Evolutionary conservation across 1,284 basidiomycete genomes (phyloP).

Genomic region (Ceratobasidium sp.): DNA sequence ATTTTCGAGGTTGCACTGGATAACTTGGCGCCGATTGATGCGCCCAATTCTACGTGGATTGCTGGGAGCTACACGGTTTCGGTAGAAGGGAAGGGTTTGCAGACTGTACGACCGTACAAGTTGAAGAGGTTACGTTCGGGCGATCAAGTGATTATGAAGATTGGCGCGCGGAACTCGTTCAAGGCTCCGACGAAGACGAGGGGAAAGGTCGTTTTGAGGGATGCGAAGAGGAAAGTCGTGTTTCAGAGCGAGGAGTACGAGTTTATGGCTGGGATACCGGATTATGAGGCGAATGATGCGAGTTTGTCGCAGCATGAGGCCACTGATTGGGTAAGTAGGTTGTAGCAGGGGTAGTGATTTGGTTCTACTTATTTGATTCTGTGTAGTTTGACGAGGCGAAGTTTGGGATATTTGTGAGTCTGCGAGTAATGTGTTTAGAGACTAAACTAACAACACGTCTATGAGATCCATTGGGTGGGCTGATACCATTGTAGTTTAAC

Average conservation of each 20-base stretch:
- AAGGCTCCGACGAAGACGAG: constrained; percentile 28
- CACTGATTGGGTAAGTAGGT: constrained; percentile 64
- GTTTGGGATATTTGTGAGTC: constrained; percentile 67
- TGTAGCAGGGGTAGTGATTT: too few relatives aligned
- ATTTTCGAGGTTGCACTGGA: constrained; percentile 37
- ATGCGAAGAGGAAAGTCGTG: not conserved
- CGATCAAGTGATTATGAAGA: constrained; percentile 5
- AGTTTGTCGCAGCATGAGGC: constrained; percentile 64
- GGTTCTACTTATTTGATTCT: not conserved
- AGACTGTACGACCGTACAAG: constrained; percentile 12
- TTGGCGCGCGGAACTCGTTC: constrained; percentile 5
- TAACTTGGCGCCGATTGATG: constrained; percentile 32
- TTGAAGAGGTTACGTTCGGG: constrained; percentile 19
- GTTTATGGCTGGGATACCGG: constrained; percentile 56
- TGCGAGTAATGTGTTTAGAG: constrained; percentile 11
- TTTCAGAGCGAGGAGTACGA: constrained; percentile 33
- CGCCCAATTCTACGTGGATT: constrained; percentile 1
- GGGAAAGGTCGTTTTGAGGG: constrained; percentile 25
- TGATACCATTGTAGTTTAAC: not conserved
- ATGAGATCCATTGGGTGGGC: constrained; percentile 15
- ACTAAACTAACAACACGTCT: not conserved
- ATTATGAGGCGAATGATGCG: constrained; percentile 24
- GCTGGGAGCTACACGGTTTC: constrained; percentile 12
- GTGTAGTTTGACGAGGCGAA: constrained; percentile 65
- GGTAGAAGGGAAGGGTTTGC: constrained; percentile 8